Evolutionary conservation across 768 basidiomycete genomes (phyloP), one percentile per base, ranked within the genome.

Genomic region (Pleurotus giganteus): DNA sequence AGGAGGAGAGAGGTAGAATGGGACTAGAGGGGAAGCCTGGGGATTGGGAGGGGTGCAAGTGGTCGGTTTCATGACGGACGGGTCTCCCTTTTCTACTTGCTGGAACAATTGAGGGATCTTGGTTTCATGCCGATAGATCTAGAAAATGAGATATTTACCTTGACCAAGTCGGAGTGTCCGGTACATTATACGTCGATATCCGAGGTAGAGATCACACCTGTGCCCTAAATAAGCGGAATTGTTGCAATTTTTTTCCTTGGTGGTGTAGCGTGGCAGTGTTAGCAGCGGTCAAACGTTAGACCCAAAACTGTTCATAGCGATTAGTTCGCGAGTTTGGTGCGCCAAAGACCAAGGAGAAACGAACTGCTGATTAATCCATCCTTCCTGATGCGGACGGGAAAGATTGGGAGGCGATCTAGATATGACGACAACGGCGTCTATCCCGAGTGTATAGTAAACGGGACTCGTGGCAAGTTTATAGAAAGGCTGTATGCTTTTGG

Each of bases 271-370:
- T 51, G 49, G 34, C 49, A 37, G 21, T 51, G 49, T 36, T 37
- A 12, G 21, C 49, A 51, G 32, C 32, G 34, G 49, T 51, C 44
- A 45, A 45, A 45, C 44, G 44, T 45, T 41, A 32, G 34, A 34
- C 19, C 19, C 6, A 24, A 19, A 21, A 11, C 49, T 51, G 34
- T 51, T 51, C 49, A 28, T n/a, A 51, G 49, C 49, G 49, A 51
- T 51, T 51, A 51, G 49, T 51, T 51, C 49, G 49, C 49, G 49
- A 37, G 34, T 51, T 45, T 37, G 49, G 49, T 51, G 49, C 34
- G 49, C 24, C 49, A 34, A 51, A 51, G 43, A 27, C 49, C 49
- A 51, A 51, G 49, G 49, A 26, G 49, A 51, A 51, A 36, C 49
- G 49, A 51, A 51, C 49, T 26, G 17, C 34, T 51, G 49, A 51